phyloP scores from a whole-genome alignment of 805 yeast genomes.

The Clavispora phyllophila region DNA sequence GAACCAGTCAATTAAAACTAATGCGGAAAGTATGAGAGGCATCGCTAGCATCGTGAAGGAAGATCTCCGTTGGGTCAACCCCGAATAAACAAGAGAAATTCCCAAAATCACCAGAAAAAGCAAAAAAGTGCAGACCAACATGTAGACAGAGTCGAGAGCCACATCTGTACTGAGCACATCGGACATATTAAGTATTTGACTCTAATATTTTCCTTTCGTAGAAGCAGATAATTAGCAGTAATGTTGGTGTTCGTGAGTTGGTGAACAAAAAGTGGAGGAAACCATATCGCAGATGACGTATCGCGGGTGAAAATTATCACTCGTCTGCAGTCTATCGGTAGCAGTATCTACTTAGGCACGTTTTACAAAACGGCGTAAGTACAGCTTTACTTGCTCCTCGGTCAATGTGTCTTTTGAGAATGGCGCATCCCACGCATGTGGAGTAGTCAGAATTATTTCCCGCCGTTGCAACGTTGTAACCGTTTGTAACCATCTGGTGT shows the following conservation, averaged over 20 bases:
- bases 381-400: not conserved
- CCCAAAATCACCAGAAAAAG: slow-evolving; percentile 32
- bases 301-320: not conserved
- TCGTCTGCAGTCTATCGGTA: slow-evolving; percentile 4
- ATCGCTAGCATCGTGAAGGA: slow-evolving; percentile 36
- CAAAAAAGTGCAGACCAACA: slow-evolving; percentile 31
- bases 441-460: slow-evolving; percentile 37
- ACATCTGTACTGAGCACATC: not conserved
- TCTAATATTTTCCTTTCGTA: too few species aligned
- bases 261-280: not conserved
- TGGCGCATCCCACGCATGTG: slow-evolving; percentile 53
- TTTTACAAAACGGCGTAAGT: slow-evolving; percentile 2
- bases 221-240: too few species aligned
- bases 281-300: not conserved
- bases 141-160: slow-evolving; percentile 26
- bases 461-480: slow-evolving; percentile 46
- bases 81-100: slow-evolving; percentile 36
- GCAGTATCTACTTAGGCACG: slow-evolving; percentile 10
- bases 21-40: slow-evolving; percentile 27
- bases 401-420: slow-evolving; percentile 38
- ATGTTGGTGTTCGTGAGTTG: too few species aligned
- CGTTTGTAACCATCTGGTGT: slow-evolving; percentile 44
- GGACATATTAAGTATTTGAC: not conserved
- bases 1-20: slow-evolving; percentile 37
- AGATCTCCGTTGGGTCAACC: slow-evolving; percentile 39